Evolutionary conservation across 2,329 filamentous ascomycete genomes (phyloP).

Genomic region (Aspergillus chevalieri): DNA sequence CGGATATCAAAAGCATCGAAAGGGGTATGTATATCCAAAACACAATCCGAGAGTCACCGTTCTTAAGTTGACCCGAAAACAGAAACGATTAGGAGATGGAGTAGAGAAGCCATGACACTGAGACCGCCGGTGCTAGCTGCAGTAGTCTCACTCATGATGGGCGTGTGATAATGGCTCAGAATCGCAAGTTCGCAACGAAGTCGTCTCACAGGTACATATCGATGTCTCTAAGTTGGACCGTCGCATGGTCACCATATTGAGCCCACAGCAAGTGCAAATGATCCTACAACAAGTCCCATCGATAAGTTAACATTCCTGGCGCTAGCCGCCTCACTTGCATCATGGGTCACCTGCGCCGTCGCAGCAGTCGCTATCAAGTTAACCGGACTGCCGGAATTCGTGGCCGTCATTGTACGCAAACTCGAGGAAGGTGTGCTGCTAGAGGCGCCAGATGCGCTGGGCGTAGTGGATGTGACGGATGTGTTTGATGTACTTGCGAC

Average conservation of each 20-base stretch:
- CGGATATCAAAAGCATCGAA: constrained; percentile 21
- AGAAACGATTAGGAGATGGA: no score
- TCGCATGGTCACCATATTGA: background rate
- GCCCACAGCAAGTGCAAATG: constrained; percentile 32
- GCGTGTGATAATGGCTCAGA: no score
- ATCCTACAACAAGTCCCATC: constrained; percentile 29
- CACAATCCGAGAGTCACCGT: background rate
- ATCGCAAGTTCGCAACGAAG: no score
- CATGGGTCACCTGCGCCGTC: constrained; percentile 10
- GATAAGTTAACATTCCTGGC: constrained; percentile 16
- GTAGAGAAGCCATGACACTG: no score
- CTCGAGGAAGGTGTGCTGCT: constrained; percentile 9
- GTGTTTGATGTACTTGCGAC: background rate
- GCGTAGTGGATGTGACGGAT: background rate
- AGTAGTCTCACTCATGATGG: no score
- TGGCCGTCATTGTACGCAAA: constrained; percentile 12
- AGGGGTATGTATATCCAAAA: constrained; percentile 26
- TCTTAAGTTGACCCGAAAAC: no score
- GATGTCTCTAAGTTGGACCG: background rate
- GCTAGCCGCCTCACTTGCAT: constrained; percentile 13
- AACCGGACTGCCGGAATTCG: constrained; percentile 11
- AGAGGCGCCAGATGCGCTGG: constrained; percentile 15
- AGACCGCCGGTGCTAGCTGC: no score
- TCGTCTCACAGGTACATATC: no score
- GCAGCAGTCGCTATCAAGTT: constrained; percentile 10